Percentiles rank a stretch among this genome's conserved stretches.
These are phyloP conservation scores for Xylariaceae sp. DNA, from an alignment of 2,329 filamentous ascomycete species.

Conservation along the genomic window DNA sequence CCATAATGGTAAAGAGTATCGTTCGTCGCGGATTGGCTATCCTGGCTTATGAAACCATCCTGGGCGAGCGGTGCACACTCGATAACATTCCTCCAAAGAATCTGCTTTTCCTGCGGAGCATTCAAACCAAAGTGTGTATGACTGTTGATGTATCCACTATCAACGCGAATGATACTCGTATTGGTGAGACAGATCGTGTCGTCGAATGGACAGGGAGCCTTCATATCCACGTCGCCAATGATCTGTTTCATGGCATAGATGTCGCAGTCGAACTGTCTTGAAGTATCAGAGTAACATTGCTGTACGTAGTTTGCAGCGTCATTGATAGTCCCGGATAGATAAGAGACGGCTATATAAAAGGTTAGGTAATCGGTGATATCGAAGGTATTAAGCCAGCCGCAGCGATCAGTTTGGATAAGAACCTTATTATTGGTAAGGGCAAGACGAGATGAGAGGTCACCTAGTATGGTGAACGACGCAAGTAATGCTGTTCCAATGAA, in stretches of 20 bases:
- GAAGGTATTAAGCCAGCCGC: background rate
- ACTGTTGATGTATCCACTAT: constrained; percentile 2
- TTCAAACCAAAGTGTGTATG: background rate
- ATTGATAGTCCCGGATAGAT: background rate
- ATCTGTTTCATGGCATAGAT: background rate
- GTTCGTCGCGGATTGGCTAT: background rate
- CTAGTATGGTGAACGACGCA: background rate
- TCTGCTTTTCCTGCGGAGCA: background rate
- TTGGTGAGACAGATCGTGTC: background rate
- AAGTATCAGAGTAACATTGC: constrained; percentile 10
- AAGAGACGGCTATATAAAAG: background rate
- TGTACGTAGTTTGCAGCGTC: constrained; percentile 14
- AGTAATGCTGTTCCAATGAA: background rate
- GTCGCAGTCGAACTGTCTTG: constrained; percentile 1
- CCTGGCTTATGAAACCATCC: background rate
- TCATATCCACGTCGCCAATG: background rate
- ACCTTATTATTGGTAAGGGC: background rate
- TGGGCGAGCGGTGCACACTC: background rate
- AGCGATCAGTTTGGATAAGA: background rate
- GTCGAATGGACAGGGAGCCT: constrained; percentile 3
- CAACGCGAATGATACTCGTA: background rate
- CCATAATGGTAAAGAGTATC: constrained; percentile 12
- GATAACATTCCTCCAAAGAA: background rate
- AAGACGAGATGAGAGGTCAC: constrained; percentile 1
- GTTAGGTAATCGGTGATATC: background rate